A percentile compares a stretch with the other conserved stretches of the same genome.
phyloP scores from a whole-genome alignment of 169 alveolate species.

The Plasmodium knowlesi region DNA sequence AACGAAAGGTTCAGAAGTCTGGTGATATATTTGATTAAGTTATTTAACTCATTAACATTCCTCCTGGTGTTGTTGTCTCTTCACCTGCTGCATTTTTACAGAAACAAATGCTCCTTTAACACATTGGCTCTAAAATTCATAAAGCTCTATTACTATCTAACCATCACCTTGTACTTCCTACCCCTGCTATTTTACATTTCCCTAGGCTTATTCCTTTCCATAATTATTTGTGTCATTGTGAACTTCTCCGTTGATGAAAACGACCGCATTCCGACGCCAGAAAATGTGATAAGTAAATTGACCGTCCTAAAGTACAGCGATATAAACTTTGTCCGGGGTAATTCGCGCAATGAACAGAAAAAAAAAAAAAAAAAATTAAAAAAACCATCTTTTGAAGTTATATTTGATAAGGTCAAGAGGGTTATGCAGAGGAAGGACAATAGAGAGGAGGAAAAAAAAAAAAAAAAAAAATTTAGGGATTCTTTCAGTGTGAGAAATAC shows the following conservation, averaged over 20 bases:
- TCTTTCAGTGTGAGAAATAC: background rate
- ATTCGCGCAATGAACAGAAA: background rate
- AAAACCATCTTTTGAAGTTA: conserved; percentile 65
- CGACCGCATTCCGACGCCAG: conserved; percentile 64
- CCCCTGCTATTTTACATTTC: conserved; percentile 59
- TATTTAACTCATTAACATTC: conserved; percentile 42
- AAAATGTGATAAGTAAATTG: conserved; percentile 71
- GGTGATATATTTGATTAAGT: background rate
- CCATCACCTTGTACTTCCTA: conserved; percentile 40
- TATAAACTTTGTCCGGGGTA: conserved; percentile 25
- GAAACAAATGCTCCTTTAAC: conserved; percentile 18
- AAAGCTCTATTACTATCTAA: conserved; percentile 30
- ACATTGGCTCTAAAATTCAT: conserved; percentile 35
- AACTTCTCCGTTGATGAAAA: conserved; percentile 50
- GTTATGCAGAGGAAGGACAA: conserved; percentile 16
- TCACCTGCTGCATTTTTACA: conserved; percentile 45
- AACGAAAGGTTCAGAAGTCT: conserved; percentile 22
- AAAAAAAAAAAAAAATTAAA: conserved; percentile 16
- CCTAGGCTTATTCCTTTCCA: conserved; percentile 37
- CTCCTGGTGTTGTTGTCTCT: conserved; percentile 9
- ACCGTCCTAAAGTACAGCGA: conserved; percentile 75
- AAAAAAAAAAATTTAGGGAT: background rate
- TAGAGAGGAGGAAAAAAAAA: background rate
- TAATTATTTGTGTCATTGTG: conserved; percentile 53
- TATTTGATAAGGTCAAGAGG: conserved; percentile 47